A percentile compares a stretch with the other conserved stretches of the same genome.
These are phyloP conservation scores for Colletotrichum sp. DNA, from an alignment of 2,329 filamentous ascomycete genomes.

Conservation along the genomic window DNA sequence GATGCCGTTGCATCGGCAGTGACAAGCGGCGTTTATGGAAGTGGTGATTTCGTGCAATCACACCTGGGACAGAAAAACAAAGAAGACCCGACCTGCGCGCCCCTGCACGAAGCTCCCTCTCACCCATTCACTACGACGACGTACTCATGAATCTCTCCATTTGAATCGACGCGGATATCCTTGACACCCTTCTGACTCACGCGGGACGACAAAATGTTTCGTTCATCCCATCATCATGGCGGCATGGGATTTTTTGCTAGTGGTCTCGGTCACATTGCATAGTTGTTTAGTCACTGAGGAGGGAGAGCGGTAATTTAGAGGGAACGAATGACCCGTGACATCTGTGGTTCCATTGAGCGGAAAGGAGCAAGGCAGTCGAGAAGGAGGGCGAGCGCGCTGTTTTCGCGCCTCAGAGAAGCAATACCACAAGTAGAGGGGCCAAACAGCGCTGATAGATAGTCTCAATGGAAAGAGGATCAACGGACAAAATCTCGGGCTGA, in stretches of 20 bases:
- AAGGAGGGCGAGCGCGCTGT: neutral
- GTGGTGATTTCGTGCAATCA: neutral
- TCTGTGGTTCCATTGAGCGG: neutral
- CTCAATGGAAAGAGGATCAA: conserved; percentile 19
- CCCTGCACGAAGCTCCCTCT: neutral
- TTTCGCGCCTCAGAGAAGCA: conserved; percentile 1
- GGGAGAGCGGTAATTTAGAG: conserved; percentile 18
- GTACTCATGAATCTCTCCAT: conserved; percentile 14
- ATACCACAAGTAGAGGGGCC: neutral
- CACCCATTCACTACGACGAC: conserved; percentile 11
- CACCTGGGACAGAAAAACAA: neutral
- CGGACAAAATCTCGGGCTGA: neutral
- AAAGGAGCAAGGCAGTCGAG: neutral
- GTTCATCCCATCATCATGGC: conserved; percentile 15
- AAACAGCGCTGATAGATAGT: conserved; percentile 18
- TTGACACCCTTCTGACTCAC: conserved; percentile 17
- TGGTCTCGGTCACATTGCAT: conserved; percentile 22
- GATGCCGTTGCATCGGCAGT: neutral
- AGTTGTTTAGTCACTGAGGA: conserved; percentile 15
- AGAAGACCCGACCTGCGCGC: neutral
- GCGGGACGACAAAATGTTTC: conserved; percentile 16
- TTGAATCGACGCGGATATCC: conserved; percentile 17
- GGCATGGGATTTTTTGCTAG: conserved; percentile 19
- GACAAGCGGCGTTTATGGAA: neutral
- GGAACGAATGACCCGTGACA: conserved; percentile 4